Base-by-base conservation (phyloP, 2,329 filamentous ascomycete genomes). In the Ophiostoma sp. region DNA sequence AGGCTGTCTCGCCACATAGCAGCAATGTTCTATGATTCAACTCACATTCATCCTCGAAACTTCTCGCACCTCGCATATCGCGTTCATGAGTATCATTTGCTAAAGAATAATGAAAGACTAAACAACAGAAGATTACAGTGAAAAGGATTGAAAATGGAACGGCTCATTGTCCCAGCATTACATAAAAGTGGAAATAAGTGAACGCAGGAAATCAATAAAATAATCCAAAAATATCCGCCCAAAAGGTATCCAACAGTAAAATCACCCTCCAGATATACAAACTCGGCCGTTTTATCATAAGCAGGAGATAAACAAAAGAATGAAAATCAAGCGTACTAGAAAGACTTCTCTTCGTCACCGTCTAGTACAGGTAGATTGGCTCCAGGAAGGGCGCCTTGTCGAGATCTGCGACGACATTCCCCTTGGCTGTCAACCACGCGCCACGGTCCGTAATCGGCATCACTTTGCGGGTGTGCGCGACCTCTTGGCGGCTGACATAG, bases 361-460 rank as follows among this genome's bases (percentile, higher is more conserved):
- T 1, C 50, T 73, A 79, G 19, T 78, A 79, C 39, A 79, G 36
- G 19, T 78, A 74, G 74, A 76, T 75, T 15, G 76, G 76, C 75
- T 80, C 79, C n/a, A 74, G 57, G 25, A 79, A 77, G 11, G 79
- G 79, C 57, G 78, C 77, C 55, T 74, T 73, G 70, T 77, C 75
- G 28, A 78, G 68, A 1, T 79, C 77, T 19, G 75, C 78, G 25
- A 73, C 72, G 1, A 80, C 76, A 42, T 75, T 74, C 11, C 77
- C 75, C 69, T 75, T 76, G 17, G 91, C 90, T 76, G 93, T 87
- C 73, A 96, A 80, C 75, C 83, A 87, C 17, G 91, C 91, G 6
- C 91, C 92, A 74, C 92, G 89, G 77, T 96, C 93, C 0, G 90
- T 91, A 77, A 93, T 93, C 4, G 88, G 86, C 57, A 93, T 90